phyloP scores from a whole-genome alignment of 176 grass and related monocot genomes.

The Areca catechu region DNA sequence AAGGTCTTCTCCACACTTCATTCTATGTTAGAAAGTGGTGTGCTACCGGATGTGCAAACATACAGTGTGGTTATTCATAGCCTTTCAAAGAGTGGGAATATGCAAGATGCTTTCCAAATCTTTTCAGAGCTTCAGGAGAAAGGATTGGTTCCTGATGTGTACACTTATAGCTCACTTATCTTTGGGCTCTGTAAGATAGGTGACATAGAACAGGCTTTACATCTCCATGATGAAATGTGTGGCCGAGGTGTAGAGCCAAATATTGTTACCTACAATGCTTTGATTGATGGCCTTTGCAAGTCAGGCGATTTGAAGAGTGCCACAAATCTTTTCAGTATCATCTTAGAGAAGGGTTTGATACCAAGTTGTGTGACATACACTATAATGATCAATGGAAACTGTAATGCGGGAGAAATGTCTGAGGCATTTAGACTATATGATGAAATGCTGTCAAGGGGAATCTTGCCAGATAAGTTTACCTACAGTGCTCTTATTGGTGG shows the following conservation, averaged over 20 bases:
- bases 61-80: constrained; percentile 55
- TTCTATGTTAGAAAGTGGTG: constrained; percentile 39
- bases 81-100: constrained; percentile 40
- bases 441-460: constrained; percentile 53
- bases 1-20: constrained; percentile 41
- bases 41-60: constrained; percentile 29
- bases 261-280: constrained; percentile 49
- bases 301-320: constrained; percentile 47
- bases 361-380: constrained; percentile 58
- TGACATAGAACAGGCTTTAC: constrained; percentile 44
- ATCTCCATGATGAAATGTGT: constrained; percentile 52
- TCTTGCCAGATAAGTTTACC: constrained; percentile 41
- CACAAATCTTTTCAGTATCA: constrained; percentile 23
- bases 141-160: constrained; percentile 52
- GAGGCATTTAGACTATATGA: constrained; percentile 45
- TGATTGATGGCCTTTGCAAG: constrained; percentile 57
- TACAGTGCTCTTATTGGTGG: constrained; percentile 36
- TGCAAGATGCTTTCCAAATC: constrained; percentile 46
- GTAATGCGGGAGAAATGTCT: constrained; percentile 33
- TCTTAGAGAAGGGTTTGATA: constrained; percentile 36
- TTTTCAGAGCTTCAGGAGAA: constrained; percentile 48
- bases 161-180: constrained; percentile 55
- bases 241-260: constrained; percentile 52
- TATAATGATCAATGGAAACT: constrained; percentile 63
- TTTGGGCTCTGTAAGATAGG: constrained; percentile 46